Base-by-base conservation (phyloP, 2,329 filamentous ascomycete species). In the Talaromyces funiculosus region DNA sequence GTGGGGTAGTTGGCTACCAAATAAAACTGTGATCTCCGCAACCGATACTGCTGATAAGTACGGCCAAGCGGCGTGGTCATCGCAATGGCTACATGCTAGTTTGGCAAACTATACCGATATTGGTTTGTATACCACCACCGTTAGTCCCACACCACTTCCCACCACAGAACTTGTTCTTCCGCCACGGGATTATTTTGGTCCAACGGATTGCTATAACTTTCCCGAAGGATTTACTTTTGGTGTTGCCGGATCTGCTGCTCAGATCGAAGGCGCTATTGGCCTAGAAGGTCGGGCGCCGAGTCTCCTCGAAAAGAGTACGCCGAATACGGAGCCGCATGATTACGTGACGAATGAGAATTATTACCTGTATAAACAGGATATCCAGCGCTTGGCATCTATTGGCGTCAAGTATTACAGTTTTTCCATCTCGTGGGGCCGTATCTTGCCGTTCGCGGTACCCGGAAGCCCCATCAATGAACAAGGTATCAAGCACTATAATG, bases 161-260 rank as follows among this genome's bases (percentile, higher is more conserved):
- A 82, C 75, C 1, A 80, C 72, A 57, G 82, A 86, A 60, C 75
- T 86, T 1, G 72, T 85, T 5, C 74, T 84, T 0, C 84, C 84
- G 0, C 83, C 84, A 0, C 68, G 73, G 1, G 78, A 81, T 53
- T 82, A 81, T 61, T 81, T 82, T 59, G 74, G 73, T 0, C 77
- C 80, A 0, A 67, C 63, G 0, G 68, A 71, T 56, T 71, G 69
- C 59, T 71, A 71, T 26, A 61, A 61, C 18, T 75, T 77, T 29
- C 75, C 74, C 0, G 57, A 68, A 0, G 72, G 73, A 14, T 81
- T 80, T 57, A 69, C 74, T 59, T 79, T 77, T 66, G 77, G 77
- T 1, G 73, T 78, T 40, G 74, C 75, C 9, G 74, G 73, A 4
- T 74, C 73, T 29, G 73, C 77, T 7, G 74, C 73, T 33, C 78